These are phyloP conservation scores for Ajuga chamaepitys DNA, from an alignment of 257 asterid species.

Conservation along the genomic window DNA sequence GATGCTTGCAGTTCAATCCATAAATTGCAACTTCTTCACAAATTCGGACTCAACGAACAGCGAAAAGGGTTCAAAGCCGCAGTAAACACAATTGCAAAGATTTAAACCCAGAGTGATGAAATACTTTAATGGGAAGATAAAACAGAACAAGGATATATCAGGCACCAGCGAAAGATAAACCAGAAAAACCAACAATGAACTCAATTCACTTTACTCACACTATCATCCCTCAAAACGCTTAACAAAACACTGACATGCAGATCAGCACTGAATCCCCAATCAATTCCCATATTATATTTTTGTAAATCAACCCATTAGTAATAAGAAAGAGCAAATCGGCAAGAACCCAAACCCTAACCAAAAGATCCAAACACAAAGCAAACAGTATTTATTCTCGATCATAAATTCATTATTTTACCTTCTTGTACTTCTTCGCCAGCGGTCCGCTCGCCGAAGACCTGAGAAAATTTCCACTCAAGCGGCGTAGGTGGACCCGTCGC, in stretches of 20 bases:
- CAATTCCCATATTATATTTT: slow-evolving; percentile 2
- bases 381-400: slow-evolving; percentile 14
- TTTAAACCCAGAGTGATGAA: slow-evolving; percentile 6
- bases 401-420: slow-evolving; percentile 43
- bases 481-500: slow-evolving; percentile 74
- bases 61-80: slow-evolving; percentile 4
- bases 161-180: slow-evolving; percentile 10
- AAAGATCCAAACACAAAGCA: slow-evolving; percentile 34
- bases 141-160: too few species aligned
- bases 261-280: slow-evolving; percentile 27
- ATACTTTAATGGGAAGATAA: background rate
- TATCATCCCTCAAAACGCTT: slow-evolving; percentile 5
- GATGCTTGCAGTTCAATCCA: slow-evolving; percentile 13
- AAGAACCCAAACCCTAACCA: slow-evolving; percentile 37
- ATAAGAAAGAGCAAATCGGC: slow-evolving; percentile 25
- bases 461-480: slow-evolving; percentile 97
- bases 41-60: slow-evolving; percentile 9
- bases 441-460: slow-evolving; percentile 94
- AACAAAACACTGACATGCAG: slow-evolving; percentile 38
- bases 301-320: slow-evolving; percentile 18
- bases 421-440: slow-evolving; percentile 99
- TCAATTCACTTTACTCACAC: slow-evolving; percentile 29
- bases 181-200: slow-evolving; percentile 16
- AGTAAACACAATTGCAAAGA: slow-evolving; percentile 19
- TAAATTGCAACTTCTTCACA: background rate